Evolutionary conservation across 768 basidiomycete species (phyloP).

Genomic region (Mycena albidolilacea): DNA sequence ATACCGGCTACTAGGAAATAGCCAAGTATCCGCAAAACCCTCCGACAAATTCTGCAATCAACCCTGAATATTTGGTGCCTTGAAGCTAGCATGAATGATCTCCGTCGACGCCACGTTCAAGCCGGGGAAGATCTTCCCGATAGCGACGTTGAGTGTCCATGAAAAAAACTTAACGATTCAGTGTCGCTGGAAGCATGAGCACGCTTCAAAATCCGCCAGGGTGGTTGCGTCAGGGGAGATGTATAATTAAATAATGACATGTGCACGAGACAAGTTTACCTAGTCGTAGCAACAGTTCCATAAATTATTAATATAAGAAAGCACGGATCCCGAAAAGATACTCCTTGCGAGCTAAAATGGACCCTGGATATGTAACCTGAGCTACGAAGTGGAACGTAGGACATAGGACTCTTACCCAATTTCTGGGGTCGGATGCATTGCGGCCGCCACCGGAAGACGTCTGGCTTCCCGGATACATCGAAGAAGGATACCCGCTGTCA

Average conservation of each 20-base stretch:
- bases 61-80: background rate
- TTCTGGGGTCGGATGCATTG: conserved; percentile 24
- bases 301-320: background rate
- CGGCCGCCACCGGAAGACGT: conserved; percentile 12
- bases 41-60: background rate
- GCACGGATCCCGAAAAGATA: background rate
- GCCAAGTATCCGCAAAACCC: background rate
- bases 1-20: too few relatives aligned
- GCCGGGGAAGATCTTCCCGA: background rate
- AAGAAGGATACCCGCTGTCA: conserved; percentile 5
- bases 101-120: background rate
- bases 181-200: too few relatives aligned
- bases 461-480: conserved; percentile 11
- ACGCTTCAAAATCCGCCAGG: background rate
- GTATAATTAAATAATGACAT: background rate
- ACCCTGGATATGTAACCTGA: background rate
- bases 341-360: background rate
- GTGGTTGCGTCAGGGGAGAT: too few relatives aligned
- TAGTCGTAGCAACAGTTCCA: background rate
- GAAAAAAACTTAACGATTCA: background rate
- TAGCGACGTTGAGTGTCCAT: background rate
- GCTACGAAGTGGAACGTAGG: background rate
- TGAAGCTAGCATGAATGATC: background rate
- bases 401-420: conserved; percentile 19
- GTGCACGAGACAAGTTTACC: background rate